Conservation (phyloP, 176 grass and related monocot species). For the Canna indica region DNA sequence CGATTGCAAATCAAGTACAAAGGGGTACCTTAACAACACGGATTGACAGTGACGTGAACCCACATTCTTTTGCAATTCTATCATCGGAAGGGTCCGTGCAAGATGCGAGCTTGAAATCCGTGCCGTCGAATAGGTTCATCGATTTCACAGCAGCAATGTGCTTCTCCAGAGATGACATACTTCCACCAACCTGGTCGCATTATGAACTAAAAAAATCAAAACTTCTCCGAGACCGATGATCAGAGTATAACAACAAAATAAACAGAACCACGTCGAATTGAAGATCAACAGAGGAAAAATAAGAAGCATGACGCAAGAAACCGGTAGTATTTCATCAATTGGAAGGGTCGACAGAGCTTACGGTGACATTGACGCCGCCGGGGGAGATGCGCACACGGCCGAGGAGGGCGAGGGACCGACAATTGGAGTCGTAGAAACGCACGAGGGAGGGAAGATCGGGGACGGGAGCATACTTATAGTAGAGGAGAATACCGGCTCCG, state of each 20-base stretch:
- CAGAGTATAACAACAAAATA: neutral
- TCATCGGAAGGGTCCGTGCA: conserved; percentile 53
- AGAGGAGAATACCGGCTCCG: conserved; percentile 73
- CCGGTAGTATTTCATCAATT: neutral
- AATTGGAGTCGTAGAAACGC: conserved; percentile 53
- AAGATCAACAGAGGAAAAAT: neutral
- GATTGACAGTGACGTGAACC: conserved; percentile 72
- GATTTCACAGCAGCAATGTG: conserved; percentile 62
- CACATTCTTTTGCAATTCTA: conserved; percentile 57
- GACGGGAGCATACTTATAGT: conserved; percentile 76
- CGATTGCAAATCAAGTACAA: neutral
- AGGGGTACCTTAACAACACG: conserved; percentile 57
- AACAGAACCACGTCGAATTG: neutral
- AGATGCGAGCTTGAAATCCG: conserved; percentile 84
- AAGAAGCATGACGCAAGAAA: neutral
- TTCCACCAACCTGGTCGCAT: conserved; percentile 59
- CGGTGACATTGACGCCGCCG: conserved; percentile 83
- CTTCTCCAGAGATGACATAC: conserved; percentile 60
- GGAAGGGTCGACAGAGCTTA: conserved; percentile 5
- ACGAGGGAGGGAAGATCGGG: conserved; percentile 45
- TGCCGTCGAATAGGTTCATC: conserved; percentile 47
- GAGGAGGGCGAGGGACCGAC: conserved; percentile 49
- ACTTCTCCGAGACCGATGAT: neutral
- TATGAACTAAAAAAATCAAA: conserved; percentile 1
- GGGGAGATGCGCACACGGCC: conserved; percentile 79